Conservation (phyloP, 805 yeast species). For the Ogataea chonburiensis region DNA sequence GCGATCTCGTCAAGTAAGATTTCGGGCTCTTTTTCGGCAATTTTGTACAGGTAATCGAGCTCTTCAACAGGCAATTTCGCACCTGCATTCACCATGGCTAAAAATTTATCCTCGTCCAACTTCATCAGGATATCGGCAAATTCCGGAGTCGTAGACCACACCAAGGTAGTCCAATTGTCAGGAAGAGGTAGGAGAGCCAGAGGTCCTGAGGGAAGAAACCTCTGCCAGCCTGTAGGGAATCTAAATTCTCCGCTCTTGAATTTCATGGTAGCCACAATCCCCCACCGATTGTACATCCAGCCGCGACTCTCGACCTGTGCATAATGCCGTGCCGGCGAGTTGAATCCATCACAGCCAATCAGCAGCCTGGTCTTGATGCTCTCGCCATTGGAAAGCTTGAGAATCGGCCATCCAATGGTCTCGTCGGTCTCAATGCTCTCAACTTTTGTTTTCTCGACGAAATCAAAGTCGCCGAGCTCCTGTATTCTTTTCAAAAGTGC, state of each 20-base stretch:
- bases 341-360: slow-evolving; percentile 94
- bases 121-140: slow-evolving; percentile 60
- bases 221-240: slow-evolving; percentile 78
- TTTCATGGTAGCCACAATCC: slow-evolving; percentile 87
- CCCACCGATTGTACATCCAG: slow-evolving; percentile 86
- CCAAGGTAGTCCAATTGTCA: slow-evolving; percentile 81
- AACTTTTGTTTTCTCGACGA: slow-evolving; percentile 69
- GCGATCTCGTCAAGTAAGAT: slow-evolving; percentile 63
- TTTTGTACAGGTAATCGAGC: slow-evolving; percentile 61
- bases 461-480: slow-evolving; percentile 42
- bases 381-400: slow-evolving; percentile 65
- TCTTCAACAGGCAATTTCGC: slow-evolving; percentile 78
- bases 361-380: slow-evolving; percentile 66
- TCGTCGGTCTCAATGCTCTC: slow-evolving; percentile 45
- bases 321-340: slow-evolving; percentile 84
- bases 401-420: slow-evolving; percentile 68
- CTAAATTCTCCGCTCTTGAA: slow-evolving; percentile 70
- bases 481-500: slow-evolving; percentile 57
- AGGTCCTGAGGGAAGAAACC: slow-evolving; percentile 90
- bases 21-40: slow-evolving; percentile 38
- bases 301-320: slow-evolving; percentile 86
- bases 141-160: slow-evolving; percentile 87
- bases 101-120: slow-evolving; percentile 60
- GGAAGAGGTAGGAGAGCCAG: slow-evolving; percentile 89
- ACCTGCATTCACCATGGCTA: slow-evolving; percentile 79